A percentile compares a stretch with the other conserved stretches of the same genome.
Evolutionary conservation across 2,329 filamentous ascomycete genomes (phyloP).

Genomic region (Amphichorda felina): DNA sequence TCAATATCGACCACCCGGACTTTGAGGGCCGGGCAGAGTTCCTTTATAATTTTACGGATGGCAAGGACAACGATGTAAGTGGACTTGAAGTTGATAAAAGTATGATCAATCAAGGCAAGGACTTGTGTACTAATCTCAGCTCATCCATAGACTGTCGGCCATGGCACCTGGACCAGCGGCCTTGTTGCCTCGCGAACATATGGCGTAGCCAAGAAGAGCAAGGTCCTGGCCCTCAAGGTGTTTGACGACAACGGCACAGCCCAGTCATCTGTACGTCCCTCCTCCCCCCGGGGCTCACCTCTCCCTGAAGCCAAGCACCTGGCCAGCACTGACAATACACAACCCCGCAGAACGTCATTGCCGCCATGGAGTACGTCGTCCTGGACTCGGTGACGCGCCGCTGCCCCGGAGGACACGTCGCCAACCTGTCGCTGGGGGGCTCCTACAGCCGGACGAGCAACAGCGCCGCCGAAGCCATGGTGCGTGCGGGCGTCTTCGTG

Average conservation of each 20-base stretch:
- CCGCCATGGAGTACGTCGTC: conserved; percentile 23
- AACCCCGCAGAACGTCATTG: conserved; percentile 16
- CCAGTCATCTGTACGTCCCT: not conserved
- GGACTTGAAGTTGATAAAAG: not conserved
- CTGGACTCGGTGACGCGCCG: conserved; percentile 11
- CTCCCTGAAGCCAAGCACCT: not conserved
- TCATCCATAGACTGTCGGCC: conserved; percentile 12
- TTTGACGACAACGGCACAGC: conserved; percentile 12
- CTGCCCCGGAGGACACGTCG: conserved; percentile 17
- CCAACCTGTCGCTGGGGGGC: conserved; percentile 29
- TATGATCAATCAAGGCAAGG: not conserved
- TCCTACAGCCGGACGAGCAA: conserved; percentile 18
- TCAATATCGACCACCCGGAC: conserved; percentile 11
- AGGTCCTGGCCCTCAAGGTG: conserved; percentile 27
- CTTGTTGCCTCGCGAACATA: conserved; percentile 10
- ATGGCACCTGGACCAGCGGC: conserved; percentile 19
- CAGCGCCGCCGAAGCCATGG: conserved; percentile 21
- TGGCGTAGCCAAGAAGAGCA: conserved; percentile 23
- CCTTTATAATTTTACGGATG: conserved; percentile 4
- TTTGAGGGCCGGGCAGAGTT: conserved; percentile 14
- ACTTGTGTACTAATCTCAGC: not conserved
- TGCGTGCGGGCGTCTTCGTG: conserved; percentile 22
- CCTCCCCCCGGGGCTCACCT: not conserved
- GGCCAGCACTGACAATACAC: conserved; percentile 7
- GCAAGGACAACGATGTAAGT: conserved; percentile 1